These are phyloP conservation scores for Oryza nivara DNA, from an alignment of 176 grass and related monocot species.

Conservation along the genomic window DNA sequence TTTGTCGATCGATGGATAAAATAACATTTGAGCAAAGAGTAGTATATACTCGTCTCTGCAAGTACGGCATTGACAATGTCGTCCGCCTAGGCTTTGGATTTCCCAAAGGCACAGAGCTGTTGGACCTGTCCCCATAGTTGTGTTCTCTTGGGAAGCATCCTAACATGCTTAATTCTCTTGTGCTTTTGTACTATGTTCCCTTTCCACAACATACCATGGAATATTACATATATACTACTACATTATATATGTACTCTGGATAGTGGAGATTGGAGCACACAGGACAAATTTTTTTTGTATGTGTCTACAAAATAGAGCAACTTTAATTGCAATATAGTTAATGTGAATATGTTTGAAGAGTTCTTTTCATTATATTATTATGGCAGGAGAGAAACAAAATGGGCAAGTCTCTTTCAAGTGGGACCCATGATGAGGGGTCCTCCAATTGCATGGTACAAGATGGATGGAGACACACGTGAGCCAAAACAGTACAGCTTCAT, in stretches of 20 bases:
- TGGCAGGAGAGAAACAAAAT: constrained; percentile 1
- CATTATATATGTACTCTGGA: neutral
- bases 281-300: neutral
- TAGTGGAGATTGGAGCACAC: constrained; percentile 10
- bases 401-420: neutral
- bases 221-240: constrained; percentile 18
- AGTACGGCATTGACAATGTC: constrained; percentile 45
- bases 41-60: constrained; percentile 5
- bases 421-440: constrained; percentile 3
- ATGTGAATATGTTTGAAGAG: neutral
- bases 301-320: neutral
- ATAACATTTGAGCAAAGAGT: neutral
- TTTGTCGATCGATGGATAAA: neutral
- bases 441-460: constrained; percentile 31
- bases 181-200: constrained; percentile 23
- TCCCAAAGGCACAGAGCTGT: constrained; percentile 48
- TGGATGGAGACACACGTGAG: constrained; percentile 40
- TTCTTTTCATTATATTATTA: neutral
- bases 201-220: constrained; percentile 24
- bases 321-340: neutral
- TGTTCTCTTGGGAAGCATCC: constrained; percentile 44
- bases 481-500: constrained; percentile 33
- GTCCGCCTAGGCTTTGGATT: constrained; percentile 63
- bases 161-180: constrained; percentile 41
- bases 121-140: constrained; percentile 47